Base-by-base conservation (phyloP, 495 filamentous ascomycete genomes). In the Cercophora scortea region DNA sequence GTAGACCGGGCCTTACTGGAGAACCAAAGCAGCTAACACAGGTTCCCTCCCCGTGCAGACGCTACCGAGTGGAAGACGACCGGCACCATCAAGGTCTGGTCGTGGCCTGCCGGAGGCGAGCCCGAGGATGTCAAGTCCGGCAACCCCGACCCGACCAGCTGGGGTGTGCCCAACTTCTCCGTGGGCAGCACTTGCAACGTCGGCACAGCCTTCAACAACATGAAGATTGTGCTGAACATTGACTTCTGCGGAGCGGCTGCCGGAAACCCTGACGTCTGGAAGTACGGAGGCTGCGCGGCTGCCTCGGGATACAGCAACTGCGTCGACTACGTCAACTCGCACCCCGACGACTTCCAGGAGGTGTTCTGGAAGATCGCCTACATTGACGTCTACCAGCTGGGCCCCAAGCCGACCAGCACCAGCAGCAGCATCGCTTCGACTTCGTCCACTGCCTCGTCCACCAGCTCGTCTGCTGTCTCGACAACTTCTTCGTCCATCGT, bases 11-110 rank as follows among this genome's bases (percentile, higher is more conserved):
- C 25, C 25, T 2, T 2, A 25, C 25, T 25, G 2, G 25, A 25
- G 25, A 25, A 25, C 25, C 25, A 25, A 2, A 5, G n/a, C n/a
- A 25, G 25, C 25, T 25, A 25, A 25, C 25, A 25, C n/a, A n/a
- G n/a, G n/a, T 25, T 2, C 5, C 25, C 25, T 25, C 25, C 5
- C 5, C 25, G 5, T 25, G 25, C 25, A 25, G 25, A 89, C 57
- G 87, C 87, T 3, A 84, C 85, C 65, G 78, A 91, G 59, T 90
- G 86, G 86, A 84, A 74, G 32, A 68, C 70, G 60, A 78, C 8
- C 72, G 59, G 53, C 81, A 94, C 62, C 81, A 25, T 25, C 25
- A 25, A 80, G 57, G 79, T 95, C 50, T 94, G 81, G 79, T 85
- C 81, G 71, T 92, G 88, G 70, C 61, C 84, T 11, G 78, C 79